Evolutionary conservation across 192 early-diverging fungal species (phyloP).

Genomic region (Kickxella alabastrina): DNA sequence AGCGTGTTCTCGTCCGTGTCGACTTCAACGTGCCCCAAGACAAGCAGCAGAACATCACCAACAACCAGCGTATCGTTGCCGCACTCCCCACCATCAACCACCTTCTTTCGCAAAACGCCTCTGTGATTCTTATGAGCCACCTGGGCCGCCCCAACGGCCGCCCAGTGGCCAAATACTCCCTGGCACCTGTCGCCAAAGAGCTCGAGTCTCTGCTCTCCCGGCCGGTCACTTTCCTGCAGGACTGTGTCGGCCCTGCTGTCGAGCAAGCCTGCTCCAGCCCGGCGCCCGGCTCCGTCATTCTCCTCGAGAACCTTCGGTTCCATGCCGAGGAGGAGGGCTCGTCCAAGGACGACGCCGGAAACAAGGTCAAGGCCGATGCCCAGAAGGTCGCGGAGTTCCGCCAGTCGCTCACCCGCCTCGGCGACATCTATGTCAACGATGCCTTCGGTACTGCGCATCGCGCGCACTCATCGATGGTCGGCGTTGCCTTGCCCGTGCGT

Average conservation of each 20-base stretch:
- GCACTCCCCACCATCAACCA: conserved; percentile 94
- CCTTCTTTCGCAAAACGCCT: conserved; percentile 80
- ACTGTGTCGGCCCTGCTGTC: conserved; percentile 90
- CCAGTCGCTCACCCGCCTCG: conserved; percentile 85
- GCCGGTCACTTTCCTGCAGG: conserved; percentile 84
- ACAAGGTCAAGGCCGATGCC: conserved; percentile 85
- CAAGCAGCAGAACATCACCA: conserved; percentile 85
- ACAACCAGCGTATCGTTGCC: conserved; percentile 94
- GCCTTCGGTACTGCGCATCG: conserved; percentile 99
- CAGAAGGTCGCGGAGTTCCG: conserved; percentile 84
- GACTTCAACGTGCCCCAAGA: conserved; percentile 99
- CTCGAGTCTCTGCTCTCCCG: conserved; percentile 70
- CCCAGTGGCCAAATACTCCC: conserved; percentile 80
- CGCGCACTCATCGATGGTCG: conserved; percentile 97
- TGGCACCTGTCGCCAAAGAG: conserved; percentile 86
- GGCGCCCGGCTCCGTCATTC: conserved; percentile 72
- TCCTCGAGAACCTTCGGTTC: conserved; percentile 97
- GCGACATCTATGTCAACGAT: conserved; percentile 97
- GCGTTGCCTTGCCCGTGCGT: conserved; percentile 81
- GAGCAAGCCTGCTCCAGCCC: conserved; percentile 73
- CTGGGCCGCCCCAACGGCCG: conserved; percentile 96
- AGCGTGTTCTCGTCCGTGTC: conserved; percentile 92
- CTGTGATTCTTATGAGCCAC: conserved; percentile 95
- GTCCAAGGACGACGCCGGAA: conserved; percentile 83
- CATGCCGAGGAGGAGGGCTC: conserved; percentile 98